These are phyloP conservation scores for Pisolithus microcarpus DNA, from an alignment of 768 basidiomycete genomes.

Conservation along the genomic window DNA sequence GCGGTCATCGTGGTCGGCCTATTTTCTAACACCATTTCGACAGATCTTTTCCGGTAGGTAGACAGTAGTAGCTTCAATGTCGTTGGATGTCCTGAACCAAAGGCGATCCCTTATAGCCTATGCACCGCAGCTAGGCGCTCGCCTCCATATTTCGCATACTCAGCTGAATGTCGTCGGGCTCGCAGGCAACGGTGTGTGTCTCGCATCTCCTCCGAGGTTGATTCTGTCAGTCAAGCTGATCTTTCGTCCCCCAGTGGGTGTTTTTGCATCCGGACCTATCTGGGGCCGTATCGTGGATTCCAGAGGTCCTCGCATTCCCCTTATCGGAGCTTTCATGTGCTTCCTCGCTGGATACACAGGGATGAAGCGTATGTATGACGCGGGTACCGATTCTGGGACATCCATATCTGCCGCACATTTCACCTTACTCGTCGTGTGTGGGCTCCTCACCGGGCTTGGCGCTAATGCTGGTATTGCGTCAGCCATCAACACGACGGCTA, in stretches of 20 bases:
- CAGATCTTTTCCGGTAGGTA: slow-evolving; percentile 27
- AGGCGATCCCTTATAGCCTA: slow-evolving; percentile 46
- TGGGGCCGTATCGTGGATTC: slow-evolving; percentile 76
- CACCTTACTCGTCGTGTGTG: slow-evolving; percentile 49
- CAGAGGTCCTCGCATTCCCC: slow-evolving; percentile 62
- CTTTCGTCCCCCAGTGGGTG: slow-evolving; percentile 46
- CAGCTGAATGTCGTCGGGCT: slow-evolving; percentile 78
- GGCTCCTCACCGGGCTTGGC: slow-evolving; percentile 70
- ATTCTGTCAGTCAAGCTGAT: background rate
- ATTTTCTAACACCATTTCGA: no score
- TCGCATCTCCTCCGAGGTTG: background rate
- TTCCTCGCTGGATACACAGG: slow-evolving; percentile 70
- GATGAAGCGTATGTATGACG: slow-evolving; percentile 60
- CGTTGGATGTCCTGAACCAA: background rate
- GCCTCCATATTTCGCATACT: slow-evolving; percentile 69
- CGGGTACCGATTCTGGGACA: slow-evolving; percentile 34
- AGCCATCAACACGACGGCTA: slow-evolving; percentile 78
- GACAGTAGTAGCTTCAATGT: background rate
- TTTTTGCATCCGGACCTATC: slow-evolving; percentile 68
- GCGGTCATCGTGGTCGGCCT: background rate
- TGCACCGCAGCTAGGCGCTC: slow-evolving; percentile 77
- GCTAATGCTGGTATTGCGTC: slow-evolving; percentile 64
- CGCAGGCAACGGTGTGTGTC: slow-evolving; percentile 65
- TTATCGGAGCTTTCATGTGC: slow-evolving; percentile 50
- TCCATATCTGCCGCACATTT: slow-evolving; percentile 40